Conservation (phyloP, 2,329 filamentous ascomycete species). For the Dactylellina cionopaga region DNA sequence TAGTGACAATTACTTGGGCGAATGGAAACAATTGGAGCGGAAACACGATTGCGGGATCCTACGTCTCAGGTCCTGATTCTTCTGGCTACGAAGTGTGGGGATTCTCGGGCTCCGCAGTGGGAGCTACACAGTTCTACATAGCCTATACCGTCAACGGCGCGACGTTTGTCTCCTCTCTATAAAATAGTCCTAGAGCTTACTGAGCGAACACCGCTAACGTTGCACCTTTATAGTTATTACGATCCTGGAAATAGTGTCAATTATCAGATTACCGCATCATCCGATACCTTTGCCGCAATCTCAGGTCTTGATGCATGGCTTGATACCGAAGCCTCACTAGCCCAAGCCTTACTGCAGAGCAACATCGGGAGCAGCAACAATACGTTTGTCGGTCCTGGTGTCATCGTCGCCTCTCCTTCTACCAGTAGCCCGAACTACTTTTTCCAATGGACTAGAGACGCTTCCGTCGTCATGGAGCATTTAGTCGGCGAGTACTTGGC, state of each 20-base stretch:
- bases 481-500: constrained; percentile 61
- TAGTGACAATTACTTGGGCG: constrained; percentile 33
- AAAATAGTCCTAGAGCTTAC: neutral
- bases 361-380: constrained; percentile 47
- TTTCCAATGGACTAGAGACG: constrained; percentile 64
- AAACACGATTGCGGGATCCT: constrained; percentile 14
- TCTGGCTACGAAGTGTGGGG: constrained; percentile 37
- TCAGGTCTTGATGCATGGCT: constrained; percentile 37
- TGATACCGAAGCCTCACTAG: constrained; percentile 26
- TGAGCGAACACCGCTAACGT: neutral
- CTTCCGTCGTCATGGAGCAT: constrained; percentile 61
- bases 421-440: constrained; percentile 62
- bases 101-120: constrained; percentile 21
- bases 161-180: neutral
- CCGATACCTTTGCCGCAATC: constrained; percentile 9
- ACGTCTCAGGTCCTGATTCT: constrained; percentile 38
- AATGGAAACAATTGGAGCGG: constrained; percentile 26
- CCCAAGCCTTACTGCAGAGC: constrained; percentile 1
- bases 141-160: constrained; percentile 21
- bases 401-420: constrained; percentile 63
- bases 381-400: constrained; percentile 56
- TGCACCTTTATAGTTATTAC: constrained; percentile 20
- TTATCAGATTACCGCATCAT: constrained; percentile 18
- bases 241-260: constrained; percentile 42
- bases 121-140: constrained; percentile 48